These are phyloP conservation scores for Plantago coronopus DNA, from an alignment of 305 asterid genomes.

Conservation along the genomic window DNA sequence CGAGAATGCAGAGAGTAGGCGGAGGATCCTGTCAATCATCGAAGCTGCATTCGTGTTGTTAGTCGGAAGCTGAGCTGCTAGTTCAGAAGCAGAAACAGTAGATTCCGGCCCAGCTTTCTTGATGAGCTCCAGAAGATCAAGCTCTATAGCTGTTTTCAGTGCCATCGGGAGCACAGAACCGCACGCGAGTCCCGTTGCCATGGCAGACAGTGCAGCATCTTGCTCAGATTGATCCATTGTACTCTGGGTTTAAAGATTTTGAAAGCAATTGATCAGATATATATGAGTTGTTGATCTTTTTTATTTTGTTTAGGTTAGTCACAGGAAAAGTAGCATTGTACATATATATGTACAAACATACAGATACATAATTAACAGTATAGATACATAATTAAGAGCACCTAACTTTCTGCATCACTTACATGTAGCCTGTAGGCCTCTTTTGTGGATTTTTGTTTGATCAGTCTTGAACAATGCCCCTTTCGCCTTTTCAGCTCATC, in stretches of 20 bases:
- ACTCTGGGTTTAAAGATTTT: no score
- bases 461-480: no score
- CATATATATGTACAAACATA: no score
- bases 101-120: conserved; percentile 47
- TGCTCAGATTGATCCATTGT: conserved; percentile 24
- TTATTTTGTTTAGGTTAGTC: no score
- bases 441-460: no score
- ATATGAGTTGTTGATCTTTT: no score
- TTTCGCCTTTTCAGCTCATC: no score
- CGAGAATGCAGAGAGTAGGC: conserved; percentile 33
- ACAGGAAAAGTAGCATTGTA: no score
- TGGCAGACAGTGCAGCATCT: conserved; percentile 19
- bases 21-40: conserved; percentile 41
- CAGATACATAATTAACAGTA: no score
- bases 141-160: conserved; percentile 51
- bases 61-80: conserved; percentile 48
- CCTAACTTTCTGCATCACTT: no score
- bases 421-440: no score
- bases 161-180: conserved; percentile 61
- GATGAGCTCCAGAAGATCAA: conserved; percentile 52
- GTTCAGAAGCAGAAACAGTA: conserved; percentile 46
- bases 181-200: conserved; percentile 43
- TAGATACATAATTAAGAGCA: no score
- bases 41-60: conserved; percentile 29
- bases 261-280: not conserved